Evolutionary conservation across 768 basidiomycete genomes (phyloP).

Genomic region (Rhizopogon roseolus): DNA sequence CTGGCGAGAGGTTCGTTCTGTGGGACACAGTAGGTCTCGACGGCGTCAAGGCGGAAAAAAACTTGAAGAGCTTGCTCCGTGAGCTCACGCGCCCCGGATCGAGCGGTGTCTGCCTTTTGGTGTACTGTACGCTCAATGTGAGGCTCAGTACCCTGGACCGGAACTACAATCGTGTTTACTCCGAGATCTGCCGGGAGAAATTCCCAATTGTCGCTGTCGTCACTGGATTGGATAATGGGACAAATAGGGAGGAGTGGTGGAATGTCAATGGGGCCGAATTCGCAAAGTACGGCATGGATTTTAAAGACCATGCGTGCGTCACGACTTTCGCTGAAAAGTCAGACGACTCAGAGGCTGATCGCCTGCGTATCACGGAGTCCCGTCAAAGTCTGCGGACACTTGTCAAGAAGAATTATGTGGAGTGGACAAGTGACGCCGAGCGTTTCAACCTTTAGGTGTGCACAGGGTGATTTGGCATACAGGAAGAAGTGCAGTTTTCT

Average conservation of each 20-base stretch:
- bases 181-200: slow-evolving; percentile 31
- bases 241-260: slow-evolving; percentile 28
- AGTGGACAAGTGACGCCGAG: not conserved
- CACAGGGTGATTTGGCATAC: not conserved
- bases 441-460: not conserved
- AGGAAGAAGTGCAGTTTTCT: no score
- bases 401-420: slow-evolving; percentile 14
- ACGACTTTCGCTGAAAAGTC: no score
- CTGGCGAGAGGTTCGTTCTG: slow-evolving; percentile 4
- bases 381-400: slow-evolving; percentile 16
- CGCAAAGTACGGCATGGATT: slow-evolving; percentile 11
- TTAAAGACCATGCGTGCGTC: no score
- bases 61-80: slow-evolving; percentile 15
- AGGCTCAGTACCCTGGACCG: slow-evolving; percentile 11
- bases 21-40: slow-evolving; percentile 37
- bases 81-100: slow-evolving; percentile 9
- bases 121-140: slow-evolving; percentile 18
- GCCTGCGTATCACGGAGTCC: slow-evolving; percentile 9
- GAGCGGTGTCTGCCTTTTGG: slow-evolving; percentile 33
- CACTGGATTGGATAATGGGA: slow-evolving; percentile 34
- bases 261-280: slow-evolving; percentile 28
- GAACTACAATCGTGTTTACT: slow-evolving; percentile 36
- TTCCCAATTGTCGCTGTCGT: slow-evolving; percentile 35
- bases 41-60: slow-evolving; percentile 16
- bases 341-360: no score